Conservation (phyloP, 768 basidiomycete species). For the Nidularia pulvinata region DNA sequence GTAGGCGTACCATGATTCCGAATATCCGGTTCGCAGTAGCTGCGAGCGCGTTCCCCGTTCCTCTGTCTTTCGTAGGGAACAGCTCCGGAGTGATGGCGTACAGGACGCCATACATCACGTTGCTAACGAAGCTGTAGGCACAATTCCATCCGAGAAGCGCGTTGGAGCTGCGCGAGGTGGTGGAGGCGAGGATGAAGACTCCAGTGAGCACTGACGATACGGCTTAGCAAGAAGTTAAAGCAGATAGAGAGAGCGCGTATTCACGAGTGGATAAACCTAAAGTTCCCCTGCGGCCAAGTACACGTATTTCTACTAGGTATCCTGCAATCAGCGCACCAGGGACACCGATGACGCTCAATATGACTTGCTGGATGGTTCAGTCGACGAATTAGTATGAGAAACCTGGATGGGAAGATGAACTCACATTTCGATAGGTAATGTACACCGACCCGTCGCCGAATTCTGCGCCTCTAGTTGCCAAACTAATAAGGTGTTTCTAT, state of each 20-base stretch:
- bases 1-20: constrained; percentile 63
- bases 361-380: constrained; percentile 51
- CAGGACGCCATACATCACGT: constrained; percentile 79
- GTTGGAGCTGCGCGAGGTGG: constrained; percentile 70
- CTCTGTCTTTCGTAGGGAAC: constrained; percentile 72
- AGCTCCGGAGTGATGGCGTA: constrained; percentile 72
- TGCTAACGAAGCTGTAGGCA: constrained; percentile 55
- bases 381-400: neutral
- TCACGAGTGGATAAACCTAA: constrained; percentile 62
- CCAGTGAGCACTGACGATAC: constrained; percentile 60
- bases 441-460: constrained; percentile 72
- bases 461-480: constrained; percentile 62
- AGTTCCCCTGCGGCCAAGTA: constrained; percentile 66
- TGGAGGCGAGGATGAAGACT: constrained; percentile 71
- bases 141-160: constrained; percentile 82
- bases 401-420: constrained; percentile 3
- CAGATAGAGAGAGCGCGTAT: constrained; percentile 16
- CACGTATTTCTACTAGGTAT: constrained; percentile 64
- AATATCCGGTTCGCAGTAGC: constrained; percentile 69
- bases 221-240: neutral
- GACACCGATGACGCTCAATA: constrained; percentile 65
- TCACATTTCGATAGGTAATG: constrained; percentile 74
- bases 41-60: constrained; percentile 70
- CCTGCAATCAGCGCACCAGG: constrained; percentile 76
- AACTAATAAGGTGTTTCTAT: constrained; percentile 28